Base-by-base conservation (phyloP, 805 yeast genomes). In the Sugiyamaella americana region DNA sequence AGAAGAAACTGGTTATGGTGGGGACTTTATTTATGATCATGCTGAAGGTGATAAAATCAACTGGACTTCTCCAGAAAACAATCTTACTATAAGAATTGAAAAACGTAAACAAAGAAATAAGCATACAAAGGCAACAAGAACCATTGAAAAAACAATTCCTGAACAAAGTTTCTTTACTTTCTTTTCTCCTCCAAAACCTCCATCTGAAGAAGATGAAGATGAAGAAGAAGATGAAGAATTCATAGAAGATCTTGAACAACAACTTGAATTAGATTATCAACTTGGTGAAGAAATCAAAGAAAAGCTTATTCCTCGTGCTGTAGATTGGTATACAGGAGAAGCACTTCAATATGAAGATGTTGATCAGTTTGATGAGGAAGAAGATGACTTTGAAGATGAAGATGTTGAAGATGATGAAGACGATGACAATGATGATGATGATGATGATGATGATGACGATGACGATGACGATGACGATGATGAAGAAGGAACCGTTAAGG, bases 321-420 rank as follows among this genome's bases (percentile, higher is more conserved):
- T 93, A 59, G 98, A 91, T 66, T 93, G 98, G 98, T 93, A 88
- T 67, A 91, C 98, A 6, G 98, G 98, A 41, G 87, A 87, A 55
- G 98, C 98, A 20, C 75, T 91, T 49, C 95, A 85, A 48, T 85
- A 77, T 62, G 83, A 77, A 54, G 78, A 72, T 41, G 72, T 69
- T 51, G 76, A 75, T 29, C 86, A 75, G 16, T 82, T 70, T 36
- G 77, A 72, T 19, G 81, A 75, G 10, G 80, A 70, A 2, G 80
- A 71, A 4, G 82, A 74, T 2, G 86, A 75, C 2, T 82, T 72
- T 1, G 80, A 67, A 49, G 81, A 67, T 6, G 87, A 77, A 2
- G 87, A 76, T 2, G 86, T 75, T 11, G 80, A 72, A 22, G 83
- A 74, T 1, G 86, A 77, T 4, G 82, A 71, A 2, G 81, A 74